phyloP scores from a whole-genome alignment of 169 alveolate species.

The Plasmodium gaboni region DNA sequence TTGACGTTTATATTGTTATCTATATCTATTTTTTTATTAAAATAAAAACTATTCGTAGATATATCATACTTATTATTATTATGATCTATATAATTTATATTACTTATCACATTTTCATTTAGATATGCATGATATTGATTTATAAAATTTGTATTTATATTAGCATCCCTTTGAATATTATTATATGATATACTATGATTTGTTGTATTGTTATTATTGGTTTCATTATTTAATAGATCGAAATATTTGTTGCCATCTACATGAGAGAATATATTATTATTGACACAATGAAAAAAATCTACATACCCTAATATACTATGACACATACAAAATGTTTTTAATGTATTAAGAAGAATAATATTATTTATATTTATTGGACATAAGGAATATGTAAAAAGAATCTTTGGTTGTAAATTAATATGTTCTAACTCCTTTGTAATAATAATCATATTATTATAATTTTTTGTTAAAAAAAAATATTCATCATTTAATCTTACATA shows the following conservation, averaged over 20 bases:
- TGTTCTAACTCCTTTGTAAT: constrained; percentile 38
- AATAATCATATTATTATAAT: constrained; percentile 55
- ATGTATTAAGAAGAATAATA: constrained; percentile 13
- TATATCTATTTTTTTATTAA: too few relatives aligned
- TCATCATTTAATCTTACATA: constrained; percentile 40
- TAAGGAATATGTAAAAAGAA: constrained; percentile 35
- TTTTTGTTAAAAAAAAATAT: constrained; percentile 59
- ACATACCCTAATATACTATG: constrained; percentile 62
- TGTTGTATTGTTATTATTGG: too few relatives aligned
- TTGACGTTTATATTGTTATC: not conserved
- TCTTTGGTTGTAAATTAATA: constrained; percentile 10
- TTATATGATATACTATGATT: too few relatives aligned
- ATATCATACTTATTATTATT: not conserved
- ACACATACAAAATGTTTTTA: constrained; percentile 46
- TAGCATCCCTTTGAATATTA: not conserved
- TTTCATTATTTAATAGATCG: too few relatives aligned
- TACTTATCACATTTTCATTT: too few relatives aligned
- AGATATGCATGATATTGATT: not conserved
- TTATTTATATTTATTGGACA: constrained; percentile 49
- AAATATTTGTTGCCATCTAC: not conserved
- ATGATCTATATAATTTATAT: not conserved
- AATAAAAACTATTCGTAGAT: not conserved
- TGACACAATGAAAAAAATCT: constrained; percentile 55
- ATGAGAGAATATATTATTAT: constrained; percentile 1
- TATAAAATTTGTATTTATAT: not conserved